Evolutionary conservation across 2,329 filamentous ascomycete species (phyloP), one percentile per base, ranked within the genome.

Genomic region (Sclerotinia minor): DNA sequence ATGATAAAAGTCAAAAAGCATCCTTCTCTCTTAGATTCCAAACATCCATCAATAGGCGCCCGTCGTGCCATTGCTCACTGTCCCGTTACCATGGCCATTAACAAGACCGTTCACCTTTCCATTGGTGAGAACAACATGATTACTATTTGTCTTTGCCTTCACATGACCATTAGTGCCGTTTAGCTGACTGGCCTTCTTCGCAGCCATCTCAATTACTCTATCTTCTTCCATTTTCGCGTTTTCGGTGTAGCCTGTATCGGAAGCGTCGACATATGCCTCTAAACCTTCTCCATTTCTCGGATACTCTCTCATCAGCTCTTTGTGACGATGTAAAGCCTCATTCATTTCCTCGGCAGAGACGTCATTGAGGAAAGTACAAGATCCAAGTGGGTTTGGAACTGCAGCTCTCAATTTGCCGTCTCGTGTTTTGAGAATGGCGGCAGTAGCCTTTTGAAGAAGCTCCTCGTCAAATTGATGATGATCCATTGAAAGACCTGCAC

Each of bases 401-500:
- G 89, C 88, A 45, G 88, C 86, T 50, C 89, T 84, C 13, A 92
- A 81, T 74, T 85, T 81, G 45, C 89, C 89, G 71, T 92, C 89
- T 17, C 89, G 83, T 0, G 89, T 92, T 80, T 88, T 89, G 61
- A 92, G 79, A 70, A 92, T 92, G 17, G 89, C 89, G 19, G 84
- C 80, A 1, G 89, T 92, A 2, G 83, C 89, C 73, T 86, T 85
- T 64, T 87, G 85, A 13, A 92, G 83, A 35, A 91, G 82, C 0
- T 84, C 81, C 65, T 88, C 87, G 72, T 90, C 83, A 74, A 91
- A 92, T 49, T 88, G 81, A 8, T 84, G 81, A 73, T 92, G 89
- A 69, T 92, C 89, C 82, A 92, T 91, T 26, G 88, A 88, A 0
- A 92, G 82, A 26, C 89, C 89, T 7, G 87, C 88, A 55, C 88